A percentile compares a stretch with the other conserved stretches of the same genome.
Conservation (phyloP, 1,284 basidiomycete species). For the Trametes sp. region DNA sequence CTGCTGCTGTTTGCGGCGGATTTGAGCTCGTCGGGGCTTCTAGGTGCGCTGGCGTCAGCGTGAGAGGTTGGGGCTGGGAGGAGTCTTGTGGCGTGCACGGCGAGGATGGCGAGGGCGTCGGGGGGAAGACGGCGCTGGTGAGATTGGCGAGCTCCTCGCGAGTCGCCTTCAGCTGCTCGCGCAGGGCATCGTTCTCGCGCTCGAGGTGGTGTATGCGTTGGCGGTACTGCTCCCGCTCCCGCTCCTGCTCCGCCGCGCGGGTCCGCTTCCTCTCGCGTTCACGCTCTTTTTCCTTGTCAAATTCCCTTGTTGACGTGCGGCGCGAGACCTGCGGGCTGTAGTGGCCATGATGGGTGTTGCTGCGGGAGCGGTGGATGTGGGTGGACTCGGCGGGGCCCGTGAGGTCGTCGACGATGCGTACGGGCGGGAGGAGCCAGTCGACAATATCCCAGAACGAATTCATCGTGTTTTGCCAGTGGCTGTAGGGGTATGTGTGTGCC, state of each 20-base stretch:
- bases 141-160: slow-evolving; percentile 31
- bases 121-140: slow-evolving; percentile 24
- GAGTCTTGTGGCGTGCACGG: slow-evolving; percentile 20
- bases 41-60: slow-evolving; percentile 25
- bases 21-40: slow-evolving; percentile 9
- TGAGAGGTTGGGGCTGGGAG: slow-evolving; percentile 20
- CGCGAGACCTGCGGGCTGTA: slow-evolving; percentile 22
- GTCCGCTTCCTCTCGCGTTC: slow-evolving; percentile 34
- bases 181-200: slow-evolving; percentile 39
- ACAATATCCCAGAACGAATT: slow-evolving; percentile 42
- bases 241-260: slow-evolving; percentile 27
- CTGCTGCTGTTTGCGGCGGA: slow-evolving; percentile 16
- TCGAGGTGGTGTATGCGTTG: slow-evolving; percentile 37
- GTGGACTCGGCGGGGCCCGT: slow-evolving; percentile 35
- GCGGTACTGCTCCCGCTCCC: slow-evolving; percentile 35
- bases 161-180: slow-evolving; percentile 32
- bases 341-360: slow-evolving; percentile 27
- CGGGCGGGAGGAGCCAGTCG: slow-evolving; percentile 43
- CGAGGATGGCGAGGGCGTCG: slow-evolving; percentile 19
- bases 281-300: slow-evolving; percentile 30
- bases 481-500: background rate
- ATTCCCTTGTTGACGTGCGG: slow-evolving; percentile 31
- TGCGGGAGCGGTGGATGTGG: slow-evolving; percentile 29
- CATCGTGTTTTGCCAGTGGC: slow-evolving; percentile 28
- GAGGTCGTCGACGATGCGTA: slow-evolving; percentile 43